Evolutionary conservation across 768 basidiomycete species (phyloP).

Genomic region (Leccinellum rugosiceps): DNA sequence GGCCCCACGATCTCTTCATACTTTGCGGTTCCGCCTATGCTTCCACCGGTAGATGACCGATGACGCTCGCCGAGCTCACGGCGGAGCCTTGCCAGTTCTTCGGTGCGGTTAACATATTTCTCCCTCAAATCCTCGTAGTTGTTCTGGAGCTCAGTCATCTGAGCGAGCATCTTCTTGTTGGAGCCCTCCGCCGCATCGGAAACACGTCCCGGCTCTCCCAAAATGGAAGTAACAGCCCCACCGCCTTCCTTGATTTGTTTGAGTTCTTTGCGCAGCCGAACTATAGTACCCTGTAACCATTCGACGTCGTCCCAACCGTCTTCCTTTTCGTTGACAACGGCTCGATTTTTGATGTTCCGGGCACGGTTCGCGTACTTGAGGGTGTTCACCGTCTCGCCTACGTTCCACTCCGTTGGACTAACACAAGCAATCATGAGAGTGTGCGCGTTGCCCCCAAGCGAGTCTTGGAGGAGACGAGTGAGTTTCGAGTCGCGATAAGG

Average conservation of each 20-base stretch:
- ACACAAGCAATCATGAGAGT: constrained; percentile 99
- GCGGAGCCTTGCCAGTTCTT: constrained; percentile 79
- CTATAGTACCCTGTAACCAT: constrained; percentile 87
- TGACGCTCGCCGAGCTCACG: constrained; percentile 77
- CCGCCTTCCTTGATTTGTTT: constrained; percentile 75
- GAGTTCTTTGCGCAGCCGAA: constrained; percentile 83
- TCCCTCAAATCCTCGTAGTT: constrained; percentile 82
- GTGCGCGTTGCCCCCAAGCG: constrained; percentile 96
- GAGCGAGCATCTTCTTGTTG: constrained; percentile 72
- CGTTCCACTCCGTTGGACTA: constrained; percentile 94
- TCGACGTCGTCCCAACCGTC: constrained; percentile 99
- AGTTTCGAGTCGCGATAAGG: constrained; percentile 98
- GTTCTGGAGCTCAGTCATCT: constrained; percentile 80
- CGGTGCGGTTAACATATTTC: constrained; percentile 84
- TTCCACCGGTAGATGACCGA: constrained; percentile 54
- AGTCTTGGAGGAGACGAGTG: constrained; percentile 96
- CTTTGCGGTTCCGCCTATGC: constrained; percentile 64
- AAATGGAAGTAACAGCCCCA: constrained; percentile 18
- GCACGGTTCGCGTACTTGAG: constrained; percentile 98
- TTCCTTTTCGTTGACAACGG: constrained; percentile 89
- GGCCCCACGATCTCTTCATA: constrained; percentile 95
- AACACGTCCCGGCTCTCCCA: constrained; percentile 28
- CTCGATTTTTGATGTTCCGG: constrained; percentile 94
- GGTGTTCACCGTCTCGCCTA: constrained; percentile 89
- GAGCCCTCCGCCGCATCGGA: constrained; percentile 52